phyloP scores from a whole-genome alignment of 2,329 filamentous ascomycete genomes.

The Cercospora zeae-maydis region DNA sequence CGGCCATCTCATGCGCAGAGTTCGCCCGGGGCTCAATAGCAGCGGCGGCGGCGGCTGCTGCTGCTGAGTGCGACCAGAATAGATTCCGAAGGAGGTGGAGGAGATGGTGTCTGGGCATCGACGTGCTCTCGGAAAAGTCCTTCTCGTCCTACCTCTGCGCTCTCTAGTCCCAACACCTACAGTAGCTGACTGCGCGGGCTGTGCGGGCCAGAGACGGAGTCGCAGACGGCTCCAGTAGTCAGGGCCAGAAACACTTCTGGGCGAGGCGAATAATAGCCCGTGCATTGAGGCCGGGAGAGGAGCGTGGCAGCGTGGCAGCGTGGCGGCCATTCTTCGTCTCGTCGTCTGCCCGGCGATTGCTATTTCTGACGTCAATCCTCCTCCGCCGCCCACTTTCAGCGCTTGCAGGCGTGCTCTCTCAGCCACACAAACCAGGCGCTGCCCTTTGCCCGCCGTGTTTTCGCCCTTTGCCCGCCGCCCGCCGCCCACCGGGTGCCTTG shows the following conservation, averaged over 20 bases:
- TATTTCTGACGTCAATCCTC: neutral
- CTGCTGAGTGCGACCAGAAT: constrained; percentile 1
- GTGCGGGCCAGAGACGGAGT: neutral
- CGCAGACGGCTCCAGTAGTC: neutral
- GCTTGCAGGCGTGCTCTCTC: neutral
- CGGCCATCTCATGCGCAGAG: constrained; percentile 1
- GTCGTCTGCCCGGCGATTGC: neutral
- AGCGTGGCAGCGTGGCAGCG: neutral
- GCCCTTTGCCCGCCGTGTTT: neutral
- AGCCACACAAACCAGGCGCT: neutral
- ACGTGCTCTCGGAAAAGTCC: neutral
- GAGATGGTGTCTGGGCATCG: constrained; percentile 11
- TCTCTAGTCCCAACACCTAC: neutral
- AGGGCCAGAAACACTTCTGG: neutral
- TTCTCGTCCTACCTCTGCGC: neutral
- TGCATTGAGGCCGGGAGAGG: neutral
- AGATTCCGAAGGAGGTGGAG: constrained; percentile 16
- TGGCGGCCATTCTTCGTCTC: too few relatives aligned
- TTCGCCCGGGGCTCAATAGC: neutral
- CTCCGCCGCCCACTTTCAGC: neutral
- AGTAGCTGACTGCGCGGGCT: neutral
- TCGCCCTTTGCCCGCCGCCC: neutral
- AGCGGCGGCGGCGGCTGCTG: neutral
- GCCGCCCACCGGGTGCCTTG: neutral
- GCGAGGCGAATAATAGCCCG: neutral